Evolutionary conservation across 345 rosid genomes (phyloP).

Genomic region (Pugionium dolabratum): DNA sequence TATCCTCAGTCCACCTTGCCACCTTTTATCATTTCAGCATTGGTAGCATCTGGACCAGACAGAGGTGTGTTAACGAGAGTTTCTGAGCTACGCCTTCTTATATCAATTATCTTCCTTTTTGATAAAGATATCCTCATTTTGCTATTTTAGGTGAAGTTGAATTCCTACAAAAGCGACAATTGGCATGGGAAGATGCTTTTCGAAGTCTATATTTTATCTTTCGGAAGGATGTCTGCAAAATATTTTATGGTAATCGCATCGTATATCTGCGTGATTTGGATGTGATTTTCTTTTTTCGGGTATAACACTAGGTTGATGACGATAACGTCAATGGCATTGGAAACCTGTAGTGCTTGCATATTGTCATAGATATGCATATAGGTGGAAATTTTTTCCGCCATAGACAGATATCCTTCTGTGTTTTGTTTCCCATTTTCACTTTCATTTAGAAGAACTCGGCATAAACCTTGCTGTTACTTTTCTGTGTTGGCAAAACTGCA

Average conservation of each 20-base stretch:
- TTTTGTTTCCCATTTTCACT: slow-evolving; percentile 7
- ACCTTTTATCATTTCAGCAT: slow-evolving; percentile 62
- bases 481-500: no score
- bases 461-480: no score
- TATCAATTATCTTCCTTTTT: slow-evolving; percentile 8
- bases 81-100: slow-evolving; percentile 11
- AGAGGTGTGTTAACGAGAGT: slow-evolving; percentile 57
- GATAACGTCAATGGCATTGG: no score
- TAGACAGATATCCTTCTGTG: slow-evolving; percentile 3
- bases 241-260: slow-evolving; percentile 76
- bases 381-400: slow-evolving; percentile 1
- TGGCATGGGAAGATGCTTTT: slow-evolving; percentile 90
- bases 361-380: slow-evolving; percentile 20
- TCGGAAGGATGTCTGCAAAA: slow-evolving; percentile 65
- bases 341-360: neutral
- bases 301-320: no score
- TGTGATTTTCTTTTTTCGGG: neutral
- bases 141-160: slow-evolving; percentile 55
- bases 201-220: slow-evolving; percentile 81
- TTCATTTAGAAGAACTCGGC: neutral
- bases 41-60: slow-evolving; percentile 57
- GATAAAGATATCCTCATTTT: slow-evolving; percentile 22
- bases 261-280: slow-evolving; percentile 12
- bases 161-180: slow-evolving; percentile 66
- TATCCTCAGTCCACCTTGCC: slow-evolving; percentile 89